These are phyloP conservation scores for Hymenotorrendiella dingleyae DNA, from an alignment of 2,329 filamentous ascomycete species.

Conservation along the genomic window DNA sequence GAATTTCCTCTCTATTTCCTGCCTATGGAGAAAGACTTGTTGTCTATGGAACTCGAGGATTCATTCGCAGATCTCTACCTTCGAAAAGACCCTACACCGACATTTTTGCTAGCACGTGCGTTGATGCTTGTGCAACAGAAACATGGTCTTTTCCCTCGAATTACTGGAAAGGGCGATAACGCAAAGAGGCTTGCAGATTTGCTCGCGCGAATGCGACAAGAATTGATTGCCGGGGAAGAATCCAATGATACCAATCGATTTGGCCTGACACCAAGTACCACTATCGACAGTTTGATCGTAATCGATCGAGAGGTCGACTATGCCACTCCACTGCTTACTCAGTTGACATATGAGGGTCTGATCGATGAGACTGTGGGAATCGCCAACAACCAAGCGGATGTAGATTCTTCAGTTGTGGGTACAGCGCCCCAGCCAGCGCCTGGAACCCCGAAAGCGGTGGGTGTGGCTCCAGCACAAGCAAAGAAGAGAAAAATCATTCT, in stretches of 20 bases:
- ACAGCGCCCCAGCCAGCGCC: conserved; percentile 54
- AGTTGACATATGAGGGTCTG: conserved; percentile 92
- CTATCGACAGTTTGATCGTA: conserved; percentile 85
- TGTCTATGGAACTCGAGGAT: conserved; percentile 85
- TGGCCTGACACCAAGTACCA: conserved; percentile 76
- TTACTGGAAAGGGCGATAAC: conserved; percentile 93
- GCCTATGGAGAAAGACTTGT: conserved; percentile 81
- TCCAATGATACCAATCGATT: conserved; percentile 53
- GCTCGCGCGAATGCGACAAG: conserved; percentile 84
- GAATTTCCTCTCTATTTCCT: conserved; percentile 89
- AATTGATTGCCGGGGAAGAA: conserved; percentile 75
- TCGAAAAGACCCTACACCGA: conserved; percentile 83
- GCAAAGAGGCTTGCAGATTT: conserved; percentile 84
- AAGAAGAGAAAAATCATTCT: conserved; percentile 83
- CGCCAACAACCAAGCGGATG: conserved; percentile 84
- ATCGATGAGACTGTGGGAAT: conserved; percentile 93
- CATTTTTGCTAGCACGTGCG: conserved; percentile 82
- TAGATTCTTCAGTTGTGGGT: conserved; percentile 85
- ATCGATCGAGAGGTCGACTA: conserved; percentile 95
- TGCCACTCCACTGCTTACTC: conserved; percentile 84
- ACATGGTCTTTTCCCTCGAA: conserved; percentile 88
- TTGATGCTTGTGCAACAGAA: conserved; percentile 91
- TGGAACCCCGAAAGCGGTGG: conserved; percentile 49
- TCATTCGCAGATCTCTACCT: conserved; percentile 84
- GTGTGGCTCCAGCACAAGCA: conserved; percentile 52